Conservation (phyloP, 2,329 filamentous ascomycete genomes). For the Phyllosticta citrichinensis region DNA sequence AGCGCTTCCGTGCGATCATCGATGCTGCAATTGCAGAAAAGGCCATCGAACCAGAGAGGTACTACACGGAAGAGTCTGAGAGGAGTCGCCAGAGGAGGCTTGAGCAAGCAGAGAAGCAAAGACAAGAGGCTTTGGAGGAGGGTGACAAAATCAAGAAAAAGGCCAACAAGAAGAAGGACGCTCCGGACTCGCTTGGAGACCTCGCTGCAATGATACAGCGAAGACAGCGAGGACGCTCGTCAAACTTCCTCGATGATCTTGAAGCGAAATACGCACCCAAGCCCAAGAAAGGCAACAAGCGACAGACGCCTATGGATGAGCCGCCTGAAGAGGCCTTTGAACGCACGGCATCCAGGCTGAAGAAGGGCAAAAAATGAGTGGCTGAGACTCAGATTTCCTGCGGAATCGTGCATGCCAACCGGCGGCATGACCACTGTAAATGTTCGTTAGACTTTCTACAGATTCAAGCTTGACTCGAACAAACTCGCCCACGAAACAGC, state of each 20-base stretch:
- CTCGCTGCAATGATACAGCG: conserved; percentile 29
- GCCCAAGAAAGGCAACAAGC: conserved; percentile 37
- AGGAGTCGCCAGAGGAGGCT: conserved; percentile 50
- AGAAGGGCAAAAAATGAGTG: conserved; percentile 14
- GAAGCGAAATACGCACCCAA: conserved; percentile 27
- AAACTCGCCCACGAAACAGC: conserved; percentile 1
- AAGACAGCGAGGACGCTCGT: conserved; percentile 24
- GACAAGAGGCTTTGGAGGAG: conserved; percentile 52
- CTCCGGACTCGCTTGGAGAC: conserved; percentile 22
- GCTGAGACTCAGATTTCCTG: background rate
- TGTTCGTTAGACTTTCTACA: background rate
- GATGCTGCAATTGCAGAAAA: conserved; percentile 64
- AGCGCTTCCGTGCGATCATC: conserved; percentile 71
- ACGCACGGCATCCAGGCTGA: conserved; percentile 21
- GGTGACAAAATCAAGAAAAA: conserved; percentile 54
- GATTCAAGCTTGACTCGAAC: background rate
- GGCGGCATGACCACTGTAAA: background rate
- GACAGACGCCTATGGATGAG: conserved; percentile 36
- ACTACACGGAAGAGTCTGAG: conserved; percentile 52
- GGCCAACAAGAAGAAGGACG: conserved; percentile 19
- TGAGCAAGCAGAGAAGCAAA: conserved; percentile 54
- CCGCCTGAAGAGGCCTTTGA: conserved; percentile 54
- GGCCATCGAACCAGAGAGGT: conserved; percentile 55
- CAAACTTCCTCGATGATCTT: conserved; percentile 25
- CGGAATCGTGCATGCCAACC: background rate